phyloP scores from a whole-genome alignment of 495 filamentous ascomycete genomes.

The Podospora tetraspora region DNA sequence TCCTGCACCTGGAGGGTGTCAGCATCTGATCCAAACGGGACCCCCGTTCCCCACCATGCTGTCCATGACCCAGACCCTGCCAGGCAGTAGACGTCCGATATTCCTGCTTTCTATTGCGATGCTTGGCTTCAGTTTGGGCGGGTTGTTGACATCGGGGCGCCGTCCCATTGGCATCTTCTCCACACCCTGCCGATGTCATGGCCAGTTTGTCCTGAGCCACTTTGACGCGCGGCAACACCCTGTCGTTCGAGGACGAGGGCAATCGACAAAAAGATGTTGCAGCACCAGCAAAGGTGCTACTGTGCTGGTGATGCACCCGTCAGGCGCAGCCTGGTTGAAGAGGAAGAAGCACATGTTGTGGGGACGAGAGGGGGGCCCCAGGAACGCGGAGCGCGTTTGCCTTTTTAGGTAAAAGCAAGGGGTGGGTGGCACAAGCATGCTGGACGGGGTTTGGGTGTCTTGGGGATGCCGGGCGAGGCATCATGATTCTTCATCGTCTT shows the following conservation, averaged over 20 bases:
- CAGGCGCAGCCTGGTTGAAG: background rate
- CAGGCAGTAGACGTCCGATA: background rate
- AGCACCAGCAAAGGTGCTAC: background rate
- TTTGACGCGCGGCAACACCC: background rate
- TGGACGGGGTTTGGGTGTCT: background rate
- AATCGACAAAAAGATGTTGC: background rate
- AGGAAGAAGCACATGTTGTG: background rate
- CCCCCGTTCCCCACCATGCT: background rate
- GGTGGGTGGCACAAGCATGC: background rate
- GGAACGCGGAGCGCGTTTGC: background rate
- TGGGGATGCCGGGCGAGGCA: background rate
- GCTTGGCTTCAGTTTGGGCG: background rate
- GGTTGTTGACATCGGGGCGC: background rate
- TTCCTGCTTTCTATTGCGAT: background rate
- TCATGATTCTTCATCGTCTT: background rate
- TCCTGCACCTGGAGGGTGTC: conserved; percentile 40
- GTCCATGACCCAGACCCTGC: background rate
- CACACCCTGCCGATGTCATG: background rate
- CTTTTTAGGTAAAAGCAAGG: background rate
- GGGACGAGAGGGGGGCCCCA: background rate
- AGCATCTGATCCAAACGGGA: conserved; percentile 22
- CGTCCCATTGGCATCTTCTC: background rate
- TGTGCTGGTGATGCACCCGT: background rate
- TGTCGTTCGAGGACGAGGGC: background rate
- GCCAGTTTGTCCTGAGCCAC: background rate